Evolutionary conservation across 768 basidiomycete genomes (phyloP).

Genomic region (Mycena pura): DNA sequence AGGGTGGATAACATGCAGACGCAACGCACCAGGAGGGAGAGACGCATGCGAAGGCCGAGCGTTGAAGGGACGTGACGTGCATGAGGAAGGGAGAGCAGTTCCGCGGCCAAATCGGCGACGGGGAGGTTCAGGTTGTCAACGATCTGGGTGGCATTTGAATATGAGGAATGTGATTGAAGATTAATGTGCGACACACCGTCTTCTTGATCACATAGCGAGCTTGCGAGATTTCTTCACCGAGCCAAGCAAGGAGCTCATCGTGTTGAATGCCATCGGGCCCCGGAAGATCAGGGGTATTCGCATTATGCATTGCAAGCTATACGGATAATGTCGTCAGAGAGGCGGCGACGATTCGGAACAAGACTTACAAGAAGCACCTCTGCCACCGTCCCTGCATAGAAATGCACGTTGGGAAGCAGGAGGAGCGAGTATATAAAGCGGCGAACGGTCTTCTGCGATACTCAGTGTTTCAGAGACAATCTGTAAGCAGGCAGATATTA

Average conservation of each 20-base stretch:
- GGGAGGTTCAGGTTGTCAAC: background rate
- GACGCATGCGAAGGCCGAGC: slow-evolving; percentile 4
- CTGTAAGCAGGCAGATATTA: background rate
- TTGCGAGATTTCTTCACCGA: slow-evolving; percentile 2
- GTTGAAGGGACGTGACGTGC: background rate
- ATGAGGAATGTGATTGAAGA: too few species aligned
- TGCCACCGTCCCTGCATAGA: slow-evolving; percentile 5
- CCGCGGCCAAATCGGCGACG: background rate
- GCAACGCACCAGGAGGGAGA: slow-evolving; percentile 1
- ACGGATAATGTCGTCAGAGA: background rate
- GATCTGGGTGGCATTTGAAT: background rate
- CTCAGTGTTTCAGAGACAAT: background rate
- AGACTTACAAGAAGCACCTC: slow-evolving; percentile 1
- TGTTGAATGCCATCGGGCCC: background rate
- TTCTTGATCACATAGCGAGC: slow-evolving; percentile 7
- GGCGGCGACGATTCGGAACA: background rate
- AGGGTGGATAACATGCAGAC: background rate
- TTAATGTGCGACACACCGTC: too few species aligned
- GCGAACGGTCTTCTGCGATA: background rate
- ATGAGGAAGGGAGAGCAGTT: background rate
- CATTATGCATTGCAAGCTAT: slow-evolving; percentile 7
- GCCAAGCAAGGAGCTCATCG: background rate
- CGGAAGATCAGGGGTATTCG: background rate
- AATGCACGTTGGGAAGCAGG: slow-evolving; percentile 11
- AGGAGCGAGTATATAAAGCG: slow-evolving; percentile 2